Evolutionary conservation across 2,329 filamentous ascomycete genomes (phyloP), one percentile per base, ranked within the genome.

Genomic region (Beauveria scarabaeidicola): DNA sequence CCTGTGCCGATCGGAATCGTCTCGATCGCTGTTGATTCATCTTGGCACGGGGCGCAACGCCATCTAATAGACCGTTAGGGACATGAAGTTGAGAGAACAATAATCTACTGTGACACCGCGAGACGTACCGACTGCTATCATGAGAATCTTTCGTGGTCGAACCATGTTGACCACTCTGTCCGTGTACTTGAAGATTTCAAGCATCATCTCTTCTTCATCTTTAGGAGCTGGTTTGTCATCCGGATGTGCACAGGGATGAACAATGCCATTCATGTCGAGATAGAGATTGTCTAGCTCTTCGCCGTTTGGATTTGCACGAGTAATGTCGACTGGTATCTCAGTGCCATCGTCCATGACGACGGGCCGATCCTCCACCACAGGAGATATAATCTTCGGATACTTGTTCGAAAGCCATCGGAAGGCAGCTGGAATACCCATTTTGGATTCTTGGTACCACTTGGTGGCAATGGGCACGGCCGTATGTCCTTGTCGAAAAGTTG

Each of bases 1-100:
- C 94, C 72, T 93, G 91, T 2, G 92, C 94, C 23, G 93, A 89
- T 63, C 94, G 88, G 76, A 99, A 99, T 68, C 94, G 90, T 73
- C 94, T 85, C 46, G 94, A 96, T 63, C 94, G 90, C 76, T 99
- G 94, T 72, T 99, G 95, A 72, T 99, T 99, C 94, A 99, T 99
- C 76, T 99, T 99, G 61, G 95, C 95, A 73, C 94, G 89, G 51
- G 94, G 95, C 5, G 94, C 94, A 64, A 99, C 94, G 71, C 94
- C 94, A 76, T 99, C 94, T 91, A 41, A 4, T 44, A 17, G 38
- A 41, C 48, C 61, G 74, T 62, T 36, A 60, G 51, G 5, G 41
- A 56, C 5, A 78, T 71, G 55, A 60, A 27, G 9, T 13, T 17
- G 4, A 8, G 25, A 15, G 13, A 41, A 23, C 17, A 9, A 32